Evolutionary conservation across 2,329 filamentous ascomycete genomes (phyloP), one percentile per base, ranked within the genome.

Genomic region (Calonectria multiphialidica): DNA sequence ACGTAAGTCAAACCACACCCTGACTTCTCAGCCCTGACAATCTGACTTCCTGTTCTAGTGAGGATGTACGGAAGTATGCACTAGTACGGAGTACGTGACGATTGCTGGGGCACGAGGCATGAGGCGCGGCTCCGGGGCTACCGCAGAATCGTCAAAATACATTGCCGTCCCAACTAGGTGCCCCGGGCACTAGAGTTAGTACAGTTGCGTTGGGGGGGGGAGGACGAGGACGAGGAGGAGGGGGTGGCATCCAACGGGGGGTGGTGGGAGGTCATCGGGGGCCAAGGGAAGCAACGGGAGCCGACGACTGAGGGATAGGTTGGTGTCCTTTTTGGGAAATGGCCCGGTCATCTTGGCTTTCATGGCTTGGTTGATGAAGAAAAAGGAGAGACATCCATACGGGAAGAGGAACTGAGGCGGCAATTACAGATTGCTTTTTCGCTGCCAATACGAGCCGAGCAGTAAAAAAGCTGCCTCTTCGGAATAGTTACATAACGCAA

Each of bases 331-430:
- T 53, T 70, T 70, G 65, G 37, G 61, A 25, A 76, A 68, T 45
- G 49, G 63, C 73, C 64, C 70, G 75, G 70, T 67, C 72, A 76
- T 76, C 64, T 70, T 64, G 37, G 68, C 47, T 47, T 66, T 65
- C 64, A 66, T 68, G 72, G 63, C 37, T 42, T 61, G 53, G 25
- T 23, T 35, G 44, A 55, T 45, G 59, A 33, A 57, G 53, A 57
- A 55, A 45, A 45, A 70, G 35, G 25, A 45, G 33, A 59, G 37
- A 33, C 47, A 40, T 37, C 30, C 12, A 28, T 33, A 55, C 35
- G 28, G 57, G 47, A 50, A n/a, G 23, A 23, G 12, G 47, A 30
- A 5, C n/a, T n/a, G n/a, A n/a, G n/a, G n/a, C n/a, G n/a, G n/a
- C n/a, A n/a, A n/a, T n/a, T n/a, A n/a, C 28, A 2, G 5, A 30